phyloP scores from a whole-genome alignment of 2,329 filamentous ascomycete species.

The Cladosporium phlei region DNA sequence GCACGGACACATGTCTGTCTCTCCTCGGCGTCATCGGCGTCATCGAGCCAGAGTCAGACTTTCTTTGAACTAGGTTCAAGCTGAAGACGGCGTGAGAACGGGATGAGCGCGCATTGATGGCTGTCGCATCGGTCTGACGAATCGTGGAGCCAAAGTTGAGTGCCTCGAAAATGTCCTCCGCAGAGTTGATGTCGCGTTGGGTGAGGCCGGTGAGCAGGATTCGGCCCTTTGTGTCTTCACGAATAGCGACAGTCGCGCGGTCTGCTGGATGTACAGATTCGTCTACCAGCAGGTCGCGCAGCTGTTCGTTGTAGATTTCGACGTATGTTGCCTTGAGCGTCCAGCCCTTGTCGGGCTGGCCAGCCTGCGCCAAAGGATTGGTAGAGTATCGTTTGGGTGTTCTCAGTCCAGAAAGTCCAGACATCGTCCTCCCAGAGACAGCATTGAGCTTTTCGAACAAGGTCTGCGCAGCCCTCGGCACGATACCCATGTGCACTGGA shows the following conservation, averaged over 20 bases:
- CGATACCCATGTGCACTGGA: constrained; percentile 64
- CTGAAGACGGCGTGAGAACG: constrained; percentile 97
- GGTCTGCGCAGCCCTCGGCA: constrained; percentile 79
- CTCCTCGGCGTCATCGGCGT: constrained; percentile 44
- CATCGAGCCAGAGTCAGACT: constrained; percentile 56
- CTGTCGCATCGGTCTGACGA: constrained; percentile 92
- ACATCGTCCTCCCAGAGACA: constrained; percentile 53
- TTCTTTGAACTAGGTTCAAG: constrained; percentile 85
- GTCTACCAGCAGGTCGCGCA: constrained; percentile 81
- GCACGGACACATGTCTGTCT: constrained; percentile 84
- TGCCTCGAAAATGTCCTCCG: constrained; percentile 83
- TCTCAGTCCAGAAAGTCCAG: constrained; percentile 75
- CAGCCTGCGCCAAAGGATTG: constrained; percentile 43
- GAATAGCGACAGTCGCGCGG: constrained; percentile 76
- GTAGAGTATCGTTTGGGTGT: constrained; percentile 71
- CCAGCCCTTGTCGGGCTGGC: constrained; percentile 67
- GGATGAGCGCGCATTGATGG: constrained; percentile 95
- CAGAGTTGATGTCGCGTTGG: constrained; percentile 82
- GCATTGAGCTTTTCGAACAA: constrained; percentile 83
- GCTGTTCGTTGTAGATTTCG: constrained; percentile 94
- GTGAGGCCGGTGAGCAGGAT: constrained; percentile 88
- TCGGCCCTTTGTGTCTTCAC: constrained; percentile 89
- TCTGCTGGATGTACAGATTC: constrained; percentile 67
- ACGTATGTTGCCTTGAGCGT: constrained; percentile 72
- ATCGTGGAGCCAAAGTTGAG: constrained; percentile 91